These are phyloP conservation scores for Paraglomus occultum DNA, from an alignment of 192 early-diverging fungal species.

Conservation along the genomic window DNA sequence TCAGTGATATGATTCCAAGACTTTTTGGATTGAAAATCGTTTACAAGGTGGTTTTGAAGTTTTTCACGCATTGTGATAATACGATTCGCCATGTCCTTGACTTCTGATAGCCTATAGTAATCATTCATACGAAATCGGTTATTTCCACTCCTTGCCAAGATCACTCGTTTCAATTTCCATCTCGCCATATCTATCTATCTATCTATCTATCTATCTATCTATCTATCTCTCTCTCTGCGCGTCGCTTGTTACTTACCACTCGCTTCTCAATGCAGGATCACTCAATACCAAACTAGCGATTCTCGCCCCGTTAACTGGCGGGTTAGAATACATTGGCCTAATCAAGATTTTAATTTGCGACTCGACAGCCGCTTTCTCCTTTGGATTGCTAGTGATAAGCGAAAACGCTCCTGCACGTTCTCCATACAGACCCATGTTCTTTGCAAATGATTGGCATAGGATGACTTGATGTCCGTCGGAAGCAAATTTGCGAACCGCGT, in stretches of 20 bases:
- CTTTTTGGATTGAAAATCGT: conserved; percentile 75
- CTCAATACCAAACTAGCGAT: conserved; percentile 88
- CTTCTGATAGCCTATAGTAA: conserved; percentile 60
- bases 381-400: conserved; percentile 67
- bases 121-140: too few relatives aligned
- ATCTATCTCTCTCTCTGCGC: too few relatives aligned
- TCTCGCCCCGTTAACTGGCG: conserved; percentile 92
- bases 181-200: too few relatives aligned
- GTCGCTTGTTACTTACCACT: conserved; percentile 61
- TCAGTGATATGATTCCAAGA: conserved; percentile 92
- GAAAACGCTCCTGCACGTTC: conserved; percentile 95
- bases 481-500: conserved; percentile 94
- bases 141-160: too few relatives aligned
- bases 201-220: too few relatives aligned
- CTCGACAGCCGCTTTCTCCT: conserved; percentile 79
- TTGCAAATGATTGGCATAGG: conserved; percentile 95
- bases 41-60: conserved; percentile 75
- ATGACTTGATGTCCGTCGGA: conserved; percentile 69
- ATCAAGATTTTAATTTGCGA: conserved; percentile 96
- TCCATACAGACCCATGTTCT: conserved; percentile 99
- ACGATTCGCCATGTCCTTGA: conserved; percentile 96
- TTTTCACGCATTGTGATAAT: conserved; percentile 90
- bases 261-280: conserved; percentile 63
- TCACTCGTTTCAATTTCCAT: too few relatives aligned
- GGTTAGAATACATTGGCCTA: conserved; percentile 98